Base-by-base conservation (phyloP, 2,329 filamentous ascomycete species). In the Neoscytalidium dimidiatum region DNA sequence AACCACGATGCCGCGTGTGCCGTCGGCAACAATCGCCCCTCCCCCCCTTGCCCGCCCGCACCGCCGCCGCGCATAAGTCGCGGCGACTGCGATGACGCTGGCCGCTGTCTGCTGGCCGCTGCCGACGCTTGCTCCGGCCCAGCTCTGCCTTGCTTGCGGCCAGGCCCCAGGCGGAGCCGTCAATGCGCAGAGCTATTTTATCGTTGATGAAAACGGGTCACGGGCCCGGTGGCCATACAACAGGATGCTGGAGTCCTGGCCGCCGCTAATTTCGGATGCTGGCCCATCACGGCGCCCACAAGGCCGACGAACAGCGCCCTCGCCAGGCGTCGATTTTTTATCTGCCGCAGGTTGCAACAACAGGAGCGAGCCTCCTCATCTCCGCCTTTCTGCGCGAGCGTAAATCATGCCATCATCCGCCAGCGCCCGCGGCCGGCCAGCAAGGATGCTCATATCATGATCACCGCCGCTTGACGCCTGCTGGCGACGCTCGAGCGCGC, bases 191-290 rank as follows among this genome's bases (percentile, higher is more conserved):
- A 46, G 56, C 56, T 19, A 60, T 60, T 57, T 60, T 46, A 60
- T 60, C 56, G 41, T 46, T 60, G 46, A 60, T 60, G 56, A 60
- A 60, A 46, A 60, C 56, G 56, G 56, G 43, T 60, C 56, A 60
- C 56, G 41, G 56, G n/a, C 38, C 35, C 14, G 21, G 23, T n/a
- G 21, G 52, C 13, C 52, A n/a, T 23, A 21, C n/a, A n/a, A n/a
- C n/a, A n/a, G n/a, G n/a, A n/a, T 41, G 33, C 52, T 57, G 52
- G 33, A 43, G 52, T 43, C 53, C 53, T 60, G 38, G 56, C 56
- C 14, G 49, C 41, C 26, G 53, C 56, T 46, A 60, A 60, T 60
- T 46, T 60, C 56, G 56, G 56, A 14, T 60, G 41, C 41, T 46
- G 56, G 35, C 52, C 52, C 52, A 57, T 44, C 23, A 35, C 52